These are phyloP conservation scores for Aureobasidium sp. DNA, from an alignment of 2,329 filamentous ascomycete species.

Conservation along the genomic window DNA sequence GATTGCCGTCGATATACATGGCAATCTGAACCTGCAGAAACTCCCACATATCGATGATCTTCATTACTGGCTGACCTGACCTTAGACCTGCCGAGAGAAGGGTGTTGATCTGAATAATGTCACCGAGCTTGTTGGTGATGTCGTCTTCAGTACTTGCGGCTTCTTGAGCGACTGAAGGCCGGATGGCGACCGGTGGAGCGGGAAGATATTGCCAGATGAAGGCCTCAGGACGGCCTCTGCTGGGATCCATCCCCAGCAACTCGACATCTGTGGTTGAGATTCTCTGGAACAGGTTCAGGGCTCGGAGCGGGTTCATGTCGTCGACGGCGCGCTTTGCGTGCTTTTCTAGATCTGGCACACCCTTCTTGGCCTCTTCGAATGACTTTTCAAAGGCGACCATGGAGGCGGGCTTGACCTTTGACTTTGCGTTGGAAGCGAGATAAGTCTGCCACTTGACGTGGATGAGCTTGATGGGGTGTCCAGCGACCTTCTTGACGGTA, in stretches of 20 bases:
- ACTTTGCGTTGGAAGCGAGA: slow-evolving; percentile 79
- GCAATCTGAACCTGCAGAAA: slow-evolving; percentile 91
- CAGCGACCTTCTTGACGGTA: slow-evolving; percentile 79
- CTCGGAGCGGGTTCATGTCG: slow-evolving; percentile 81
- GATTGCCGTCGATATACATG: slow-evolving; percentile 96
- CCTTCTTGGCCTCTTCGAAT: slow-evolving; percentile 69
- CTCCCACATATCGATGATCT: slow-evolving; percentile 98
- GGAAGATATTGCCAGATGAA: slow-evolving; percentile 97
- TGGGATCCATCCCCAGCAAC: slow-evolving; percentile 76
- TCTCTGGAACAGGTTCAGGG: slow-evolving; percentile 85
- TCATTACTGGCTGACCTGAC: slow-evolving; percentile 76
- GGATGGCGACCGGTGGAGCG: slow-evolving; percentile 86
- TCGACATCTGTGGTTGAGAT: slow-evolving; percentile 83
- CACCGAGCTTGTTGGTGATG: slow-evolving; percentile 90
- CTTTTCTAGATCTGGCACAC: slow-evolving; percentile 78
- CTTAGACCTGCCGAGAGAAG: slow-evolving; percentile 75
- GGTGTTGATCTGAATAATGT: slow-evolving; percentile 88
- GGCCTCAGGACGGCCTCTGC: slow-evolving; percentile 80
- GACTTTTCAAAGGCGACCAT: slow-evolving; percentile 82
- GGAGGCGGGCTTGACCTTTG: slow-evolving; percentile 73
- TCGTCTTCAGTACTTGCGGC: slow-evolving; percentile 93
- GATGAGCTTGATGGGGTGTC: slow-evolving; percentile 77
- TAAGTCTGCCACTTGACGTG: slow-evolving; percentile 88
- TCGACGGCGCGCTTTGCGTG: slow-evolving; percentile 89
- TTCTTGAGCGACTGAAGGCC: slow-evolving; percentile 89